Evolutionary conservation across 2,329 filamentous ascomycete genomes (phyloP).

Genomic region (Alternaria gaisen): DNA sequence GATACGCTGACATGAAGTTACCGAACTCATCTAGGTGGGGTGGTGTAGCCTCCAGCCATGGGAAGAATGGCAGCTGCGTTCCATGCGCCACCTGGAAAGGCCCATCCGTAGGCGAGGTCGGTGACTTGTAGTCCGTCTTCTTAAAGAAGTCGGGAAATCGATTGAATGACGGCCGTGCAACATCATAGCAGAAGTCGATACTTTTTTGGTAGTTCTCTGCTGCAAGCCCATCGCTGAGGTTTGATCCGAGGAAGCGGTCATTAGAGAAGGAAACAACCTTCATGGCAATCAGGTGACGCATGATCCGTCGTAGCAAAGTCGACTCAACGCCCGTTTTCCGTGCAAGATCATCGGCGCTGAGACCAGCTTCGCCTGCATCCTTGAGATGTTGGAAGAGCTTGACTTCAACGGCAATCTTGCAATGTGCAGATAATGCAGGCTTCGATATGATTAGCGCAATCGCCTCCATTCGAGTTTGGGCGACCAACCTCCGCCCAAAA

Average conservation of each 20-base stretch:
- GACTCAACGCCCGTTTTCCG: conserved; percentile 42
- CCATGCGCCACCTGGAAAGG: conserved; percentile 52
- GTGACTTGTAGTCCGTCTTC: conserved; percentile 16
- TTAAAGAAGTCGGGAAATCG: conserved; percentile 24
- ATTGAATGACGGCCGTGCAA: conserved; percentile 33
- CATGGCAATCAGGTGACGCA: conserved; percentile 54
- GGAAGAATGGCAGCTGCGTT: conserved; percentile 49
- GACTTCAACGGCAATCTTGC: conserved; percentile 49
- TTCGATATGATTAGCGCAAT: conserved; percentile 14
- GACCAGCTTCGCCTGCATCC: conserved; percentile 34
- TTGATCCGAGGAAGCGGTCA: conserved; percentile 40
- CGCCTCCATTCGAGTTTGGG: neutral
- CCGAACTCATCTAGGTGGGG: conserved; percentile 39
- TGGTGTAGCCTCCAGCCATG: conserved; percentile 50
- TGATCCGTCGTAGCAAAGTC: conserved; percentile 41
- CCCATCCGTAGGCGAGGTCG: conserved; percentile 25
- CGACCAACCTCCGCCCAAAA: conserved; percentile 54
- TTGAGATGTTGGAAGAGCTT: conserved; percentile 48
- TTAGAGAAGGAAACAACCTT: conserved; percentile 43
- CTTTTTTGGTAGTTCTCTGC: conserved; percentile 50
- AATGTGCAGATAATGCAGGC: conserved; percentile 50
- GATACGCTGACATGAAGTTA: conserved; percentile 24
- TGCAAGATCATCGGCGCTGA: conserved; percentile 37
- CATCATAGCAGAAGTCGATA: conserved; percentile 52
- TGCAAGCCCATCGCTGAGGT: conserved; percentile 46